A percentile compares a stretch with the other conserved stretches of the same genome.
These are phyloP conservation scores for Halenospora varia DNA, from an alignment of 495 filamentous ascomycete genomes.

Conservation along the genomic window DNA sequence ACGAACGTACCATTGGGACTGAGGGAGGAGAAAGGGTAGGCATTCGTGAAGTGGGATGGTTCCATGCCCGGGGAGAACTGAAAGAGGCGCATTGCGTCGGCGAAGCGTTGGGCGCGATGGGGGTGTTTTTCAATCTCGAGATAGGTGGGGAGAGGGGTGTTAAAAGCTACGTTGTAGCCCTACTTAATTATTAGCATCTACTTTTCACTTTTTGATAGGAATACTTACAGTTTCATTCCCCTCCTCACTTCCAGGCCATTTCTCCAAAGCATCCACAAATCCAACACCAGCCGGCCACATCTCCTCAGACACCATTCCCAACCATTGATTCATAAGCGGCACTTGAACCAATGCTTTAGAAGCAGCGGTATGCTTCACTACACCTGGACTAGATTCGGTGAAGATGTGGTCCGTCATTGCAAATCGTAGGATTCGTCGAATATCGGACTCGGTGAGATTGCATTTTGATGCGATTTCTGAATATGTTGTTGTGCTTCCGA, in stretches of 20 bases:
- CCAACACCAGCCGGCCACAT: slow-evolving; percentile 9
- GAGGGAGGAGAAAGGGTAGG: too few relatives aligned
- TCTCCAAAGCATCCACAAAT: slow-evolving; percentile 20
- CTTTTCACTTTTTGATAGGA: too few relatives aligned
- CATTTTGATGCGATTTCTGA: background rate
- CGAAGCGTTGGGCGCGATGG: background rate
- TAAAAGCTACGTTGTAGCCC: too few relatives aligned
- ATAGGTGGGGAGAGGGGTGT: background rate
- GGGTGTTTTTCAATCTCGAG: background rate
- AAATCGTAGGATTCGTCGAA: slow-evolving; percentile 36
- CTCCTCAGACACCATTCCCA: slow-evolving; percentile 4
- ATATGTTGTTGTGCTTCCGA: background rate
- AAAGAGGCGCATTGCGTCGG: too few relatives aligned
- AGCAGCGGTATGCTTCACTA: slow-evolving; percentile 26
- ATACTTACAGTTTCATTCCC: slow-evolving; percentile 22
- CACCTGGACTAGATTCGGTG: slow-evolving; percentile 32
- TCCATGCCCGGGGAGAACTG: too few relatives aligned
- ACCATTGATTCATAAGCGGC: slow-evolving; percentile 3
- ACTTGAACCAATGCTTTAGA: background rate
- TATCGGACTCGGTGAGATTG: background rate
- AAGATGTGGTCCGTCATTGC: slow-evolving; percentile 47
- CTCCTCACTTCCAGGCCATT: slow-evolving; percentile 24
- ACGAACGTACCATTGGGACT: background rate
- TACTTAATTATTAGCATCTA: too few relatives aligned
- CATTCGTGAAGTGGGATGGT: too few relatives aligned